phyloP scores from a whole-genome alignment of 352 stramenopile genomes.

The Pythium dissotocum region DNA sequence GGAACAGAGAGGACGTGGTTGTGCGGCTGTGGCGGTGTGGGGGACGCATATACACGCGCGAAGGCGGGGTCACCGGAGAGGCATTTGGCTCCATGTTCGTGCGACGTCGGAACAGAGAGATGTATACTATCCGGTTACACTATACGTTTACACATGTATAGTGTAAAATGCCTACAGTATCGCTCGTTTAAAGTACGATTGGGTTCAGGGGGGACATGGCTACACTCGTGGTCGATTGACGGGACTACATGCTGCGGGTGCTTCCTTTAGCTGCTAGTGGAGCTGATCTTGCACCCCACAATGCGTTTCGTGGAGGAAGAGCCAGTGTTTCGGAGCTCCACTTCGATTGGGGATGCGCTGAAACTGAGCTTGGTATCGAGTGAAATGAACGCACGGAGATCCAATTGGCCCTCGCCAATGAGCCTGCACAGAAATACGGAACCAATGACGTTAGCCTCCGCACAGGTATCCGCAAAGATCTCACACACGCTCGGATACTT shows the following conservation, averaged over 20 bases:
- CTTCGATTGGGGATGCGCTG: background rate
- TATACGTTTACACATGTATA: too few species aligned
- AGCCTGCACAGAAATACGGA: background rate
- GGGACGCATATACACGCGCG: too few species aligned
- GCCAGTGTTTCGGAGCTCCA: background rate
- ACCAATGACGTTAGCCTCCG: background rate
- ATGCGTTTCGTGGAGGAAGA: background rate
- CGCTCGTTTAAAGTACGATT: too few species aligned
- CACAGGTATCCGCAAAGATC: background rate
- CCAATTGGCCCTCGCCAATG: background rate
- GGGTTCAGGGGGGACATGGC: background rate
- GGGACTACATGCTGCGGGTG: too few species aligned
- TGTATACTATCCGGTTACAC: too few species aligned
- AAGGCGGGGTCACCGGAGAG: too few species aligned
- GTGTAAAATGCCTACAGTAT: too few species aligned
- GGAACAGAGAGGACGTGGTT: too few species aligned
- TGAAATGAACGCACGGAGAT: background rate
- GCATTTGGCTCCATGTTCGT: too few species aligned
- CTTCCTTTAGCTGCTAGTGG: background rate
- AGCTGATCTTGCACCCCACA: background rate
- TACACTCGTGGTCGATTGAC: background rate
- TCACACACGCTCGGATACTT: background rate
- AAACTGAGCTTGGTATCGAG: background rate
- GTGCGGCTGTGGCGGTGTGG: too few species aligned
- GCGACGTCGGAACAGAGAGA: too few species aligned